Conservation (phyloP, 2,329 filamentous ascomycete species). For the Fonsecaea erecta region DNA sequence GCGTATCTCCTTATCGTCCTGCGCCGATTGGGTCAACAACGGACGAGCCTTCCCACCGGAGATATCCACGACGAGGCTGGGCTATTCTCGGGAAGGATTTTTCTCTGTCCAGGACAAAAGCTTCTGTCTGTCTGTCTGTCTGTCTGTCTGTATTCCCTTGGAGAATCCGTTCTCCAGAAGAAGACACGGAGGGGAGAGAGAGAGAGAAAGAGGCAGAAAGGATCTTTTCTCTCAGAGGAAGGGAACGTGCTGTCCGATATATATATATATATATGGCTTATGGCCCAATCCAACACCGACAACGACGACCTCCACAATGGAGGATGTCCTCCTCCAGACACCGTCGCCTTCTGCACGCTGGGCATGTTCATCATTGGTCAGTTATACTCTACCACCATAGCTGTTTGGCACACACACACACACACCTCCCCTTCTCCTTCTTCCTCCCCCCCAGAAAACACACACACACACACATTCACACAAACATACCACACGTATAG, state of each 20-base stretch:
- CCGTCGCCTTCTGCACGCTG: slow-evolving; percentile 68
- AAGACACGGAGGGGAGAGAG: background rate
- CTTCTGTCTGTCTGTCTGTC: too few relatives aligned
- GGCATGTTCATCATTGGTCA: slow-evolving; percentile 72
- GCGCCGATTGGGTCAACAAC: background rate
- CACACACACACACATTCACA: too few relatives aligned
- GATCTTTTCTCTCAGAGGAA: background rate
- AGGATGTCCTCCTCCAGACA: background rate
- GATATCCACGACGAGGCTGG: slow-evolving; percentile 6
- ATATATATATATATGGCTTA: background rate
- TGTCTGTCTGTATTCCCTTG: too few relatives aligned
- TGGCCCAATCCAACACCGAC: background rate
- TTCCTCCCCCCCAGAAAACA: too few relatives aligned
- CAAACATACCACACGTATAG: too few relatives aligned
- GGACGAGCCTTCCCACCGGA: background rate
- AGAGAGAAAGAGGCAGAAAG: background rate
- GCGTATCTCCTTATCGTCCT: background rate
- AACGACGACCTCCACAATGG: too few relatives aligned
- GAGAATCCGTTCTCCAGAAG: too few relatives aligned
- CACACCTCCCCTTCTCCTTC: too few relatives aligned
- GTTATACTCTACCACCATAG: too few relatives aligned
- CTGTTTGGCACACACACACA: too few relatives aligned
- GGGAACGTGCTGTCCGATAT: background rate
- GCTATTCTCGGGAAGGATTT: background rate
- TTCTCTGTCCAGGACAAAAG: too few relatives aligned